These are phyloP conservation scores for Pseudozyma thailandica DNA, from an alignment of 1,284 basidiomycete species.

Conservation along the genomic window DNA sequence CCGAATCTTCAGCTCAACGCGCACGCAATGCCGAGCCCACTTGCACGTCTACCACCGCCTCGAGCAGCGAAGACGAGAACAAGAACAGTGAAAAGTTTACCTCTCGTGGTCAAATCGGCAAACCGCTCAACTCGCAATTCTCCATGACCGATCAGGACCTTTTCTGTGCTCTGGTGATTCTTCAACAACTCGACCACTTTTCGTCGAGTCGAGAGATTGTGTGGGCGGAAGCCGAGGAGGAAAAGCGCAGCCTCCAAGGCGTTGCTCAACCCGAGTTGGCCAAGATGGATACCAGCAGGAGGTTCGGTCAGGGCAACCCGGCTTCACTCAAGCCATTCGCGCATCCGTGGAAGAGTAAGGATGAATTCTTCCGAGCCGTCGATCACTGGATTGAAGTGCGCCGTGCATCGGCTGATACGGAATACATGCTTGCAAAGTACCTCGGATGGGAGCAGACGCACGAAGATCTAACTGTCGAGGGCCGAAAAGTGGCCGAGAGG, in stretches of 20 bases:
- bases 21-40: constrained; percentile 17
- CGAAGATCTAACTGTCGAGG: constrained; percentile 52
- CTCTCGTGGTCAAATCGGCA: constrained; percentile 46
- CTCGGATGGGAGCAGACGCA: constrained; percentile 48
- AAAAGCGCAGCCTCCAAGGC: constrained; percentile 40
- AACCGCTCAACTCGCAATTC: constrained; percentile 49
- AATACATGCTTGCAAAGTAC: constrained; percentile 32
- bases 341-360: constrained; percentile 46
- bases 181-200: constrained; percentile 21
- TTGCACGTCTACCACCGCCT: constrained; percentile 16
- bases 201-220: constrained; percentile 40
- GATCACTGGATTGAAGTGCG: constrained; percentile 40
- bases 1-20: constrained; percentile 46
- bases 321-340: constrained; percentile 42
- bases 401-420: constrained; percentile 31
- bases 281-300: constrained; percentile 18
- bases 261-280: constrained; percentile 11
- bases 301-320: constrained; percentile 34
- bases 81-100: constrained; percentile 43
- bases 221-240: constrained; percentile 59
- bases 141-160: constrained; percentile 35
- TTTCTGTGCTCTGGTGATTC: constrained; percentile 30
- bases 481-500: constrained; percentile 48
- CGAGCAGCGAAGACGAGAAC: constrained; percentile 39
- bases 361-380: constrained; percentile 37